Percentiles rank a stretch among this genome's conserved stretches.
These are phyloP conservation scores for Geoglossum glabrum DNA, from an alignment of 495 filamentous ascomycete genomes.

Conservation along the genomic window DNA sequence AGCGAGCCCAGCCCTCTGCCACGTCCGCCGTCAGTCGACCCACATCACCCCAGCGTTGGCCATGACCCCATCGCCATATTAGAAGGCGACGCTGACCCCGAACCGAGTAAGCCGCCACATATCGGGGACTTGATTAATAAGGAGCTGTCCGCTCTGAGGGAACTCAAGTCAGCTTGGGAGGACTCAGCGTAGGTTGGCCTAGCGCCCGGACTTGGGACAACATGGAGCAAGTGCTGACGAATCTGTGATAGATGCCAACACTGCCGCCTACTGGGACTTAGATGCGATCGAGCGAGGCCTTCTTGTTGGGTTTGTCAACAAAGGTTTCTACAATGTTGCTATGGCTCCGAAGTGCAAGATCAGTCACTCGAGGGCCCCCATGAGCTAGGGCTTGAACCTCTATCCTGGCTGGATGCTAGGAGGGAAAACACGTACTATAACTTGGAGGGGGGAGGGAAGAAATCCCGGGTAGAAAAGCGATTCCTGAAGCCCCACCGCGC, in stretches of 20 bases:
- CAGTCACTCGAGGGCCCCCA: background rate
- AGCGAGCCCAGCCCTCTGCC: no score
- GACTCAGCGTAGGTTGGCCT: background rate
- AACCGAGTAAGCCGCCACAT: no score
- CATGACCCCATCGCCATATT: no score
- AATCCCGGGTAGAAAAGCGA: background rate
- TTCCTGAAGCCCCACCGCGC: background rate
- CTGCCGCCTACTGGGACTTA: background rate
- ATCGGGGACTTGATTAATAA: no score
- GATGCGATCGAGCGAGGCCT: background rate
- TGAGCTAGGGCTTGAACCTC: no score
- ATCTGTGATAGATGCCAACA: background rate
- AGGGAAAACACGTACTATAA: background rate
- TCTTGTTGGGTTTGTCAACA: background rate
- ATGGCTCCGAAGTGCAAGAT: background rate
- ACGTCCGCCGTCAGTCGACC: no score
- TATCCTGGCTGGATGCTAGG: background rate
- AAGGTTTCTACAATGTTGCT: background rate
- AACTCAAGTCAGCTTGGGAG: background rate
- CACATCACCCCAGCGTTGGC: no score
- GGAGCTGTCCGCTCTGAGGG: no score
- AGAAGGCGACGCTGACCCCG: no score
- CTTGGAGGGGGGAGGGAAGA: background rate
- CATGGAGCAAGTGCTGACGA: background rate
- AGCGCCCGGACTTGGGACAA: background rate